phyloP scores from a whole-genome alignment of 2,329 filamentous ascomycete species.

The Scedosporium aurantiacum region DNA sequence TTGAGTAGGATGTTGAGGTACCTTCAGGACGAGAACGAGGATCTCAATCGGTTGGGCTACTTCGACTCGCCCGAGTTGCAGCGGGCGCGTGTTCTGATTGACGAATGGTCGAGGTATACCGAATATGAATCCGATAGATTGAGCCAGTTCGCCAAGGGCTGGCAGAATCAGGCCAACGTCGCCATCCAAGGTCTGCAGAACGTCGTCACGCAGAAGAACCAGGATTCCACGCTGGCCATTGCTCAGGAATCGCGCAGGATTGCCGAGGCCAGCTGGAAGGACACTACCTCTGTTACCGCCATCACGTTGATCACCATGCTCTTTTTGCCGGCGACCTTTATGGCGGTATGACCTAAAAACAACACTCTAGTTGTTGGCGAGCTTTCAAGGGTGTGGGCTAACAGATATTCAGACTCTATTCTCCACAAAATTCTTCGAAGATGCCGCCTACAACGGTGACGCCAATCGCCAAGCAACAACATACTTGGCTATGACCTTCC shows the following conservation, averaged over 20 bases:
- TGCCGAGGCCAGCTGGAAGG: conserved; percentile 13
- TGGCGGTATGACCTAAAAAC: neutral
- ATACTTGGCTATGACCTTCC: neutral
- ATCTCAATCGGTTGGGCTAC: neutral
- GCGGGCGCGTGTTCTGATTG: neutral
- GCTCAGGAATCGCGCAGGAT: conserved; percentile 5
- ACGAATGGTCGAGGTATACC: neutral
- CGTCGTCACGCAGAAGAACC: neutral
- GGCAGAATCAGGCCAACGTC: neutral
- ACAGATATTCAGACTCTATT: neutral
- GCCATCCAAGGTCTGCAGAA: neutral
- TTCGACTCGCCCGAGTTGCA: neutral
- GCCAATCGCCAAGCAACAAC: neutral
- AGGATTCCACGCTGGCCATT: neutral
- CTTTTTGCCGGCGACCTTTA: conserved; percentile 6
- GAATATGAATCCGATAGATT: neutral
- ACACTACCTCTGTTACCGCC: conserved; percentile 8
- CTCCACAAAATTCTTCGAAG: neutral
- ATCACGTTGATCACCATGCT: conserved; percentile 8
- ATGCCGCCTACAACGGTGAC: neutral
- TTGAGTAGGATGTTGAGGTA: neutral
- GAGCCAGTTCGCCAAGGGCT: neutral
- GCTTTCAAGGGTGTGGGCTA: neutral
- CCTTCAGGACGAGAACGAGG: neutral
- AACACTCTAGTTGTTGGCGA: too few species aligned